These are phyloP conservation scores for Phaffia tasmanica DNA, from an alignment of 768 basidiomycete genomes.

Conservation along the genomic window DNA sequence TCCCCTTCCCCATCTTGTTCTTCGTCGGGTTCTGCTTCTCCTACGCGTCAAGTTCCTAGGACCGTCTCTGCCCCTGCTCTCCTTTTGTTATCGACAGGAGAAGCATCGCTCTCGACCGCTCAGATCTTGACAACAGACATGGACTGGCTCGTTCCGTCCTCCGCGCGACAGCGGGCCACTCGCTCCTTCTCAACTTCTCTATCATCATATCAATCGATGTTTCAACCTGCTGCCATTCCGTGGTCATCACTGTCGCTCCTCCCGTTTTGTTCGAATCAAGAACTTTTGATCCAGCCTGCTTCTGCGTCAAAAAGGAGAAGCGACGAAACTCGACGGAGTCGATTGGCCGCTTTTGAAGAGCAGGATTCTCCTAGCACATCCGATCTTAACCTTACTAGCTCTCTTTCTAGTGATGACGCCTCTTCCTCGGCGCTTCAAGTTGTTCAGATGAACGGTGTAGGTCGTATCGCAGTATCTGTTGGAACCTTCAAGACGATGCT, in stretches of 20 bases:
- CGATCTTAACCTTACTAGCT: background rate
- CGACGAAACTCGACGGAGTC: constrained; percentile 12
- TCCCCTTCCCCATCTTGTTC: background rate
- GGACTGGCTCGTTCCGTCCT: constrained; percentile 17
- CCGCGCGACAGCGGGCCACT: background rate
- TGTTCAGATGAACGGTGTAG: constrained; percentile 11
- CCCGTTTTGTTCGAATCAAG: constrained; percentile 4
- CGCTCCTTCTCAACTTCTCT: constrained; percentile 1
- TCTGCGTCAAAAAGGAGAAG: background rate
- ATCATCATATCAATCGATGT: too few species aligned
- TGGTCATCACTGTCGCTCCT: background rate
- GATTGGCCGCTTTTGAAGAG: constrained; percentile 8
- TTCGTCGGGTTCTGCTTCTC: background rate
- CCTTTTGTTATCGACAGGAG: constrained; percentile 10
- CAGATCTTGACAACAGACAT: constrained; percentile 20
- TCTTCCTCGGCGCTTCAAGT: constrained; percentile 9
- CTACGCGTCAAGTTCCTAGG: constrained; percentile 1
- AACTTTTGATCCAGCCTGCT: background rate
- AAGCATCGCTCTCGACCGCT: constrained; percentile 8
- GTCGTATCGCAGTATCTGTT: constrained; percentile 15
- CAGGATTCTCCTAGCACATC: constrained; percentile 8
- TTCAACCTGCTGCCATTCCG: too few species aligned
- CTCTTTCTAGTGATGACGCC: background rate
- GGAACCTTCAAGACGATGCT: constrained; percentile 9
- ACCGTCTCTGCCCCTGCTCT: constrained; percentile 23